Evolutionary conservation across 2,329 filamentous ascomycete genomes (phyloP).

Genomic region (Epichloe coenophiala): DNA sequence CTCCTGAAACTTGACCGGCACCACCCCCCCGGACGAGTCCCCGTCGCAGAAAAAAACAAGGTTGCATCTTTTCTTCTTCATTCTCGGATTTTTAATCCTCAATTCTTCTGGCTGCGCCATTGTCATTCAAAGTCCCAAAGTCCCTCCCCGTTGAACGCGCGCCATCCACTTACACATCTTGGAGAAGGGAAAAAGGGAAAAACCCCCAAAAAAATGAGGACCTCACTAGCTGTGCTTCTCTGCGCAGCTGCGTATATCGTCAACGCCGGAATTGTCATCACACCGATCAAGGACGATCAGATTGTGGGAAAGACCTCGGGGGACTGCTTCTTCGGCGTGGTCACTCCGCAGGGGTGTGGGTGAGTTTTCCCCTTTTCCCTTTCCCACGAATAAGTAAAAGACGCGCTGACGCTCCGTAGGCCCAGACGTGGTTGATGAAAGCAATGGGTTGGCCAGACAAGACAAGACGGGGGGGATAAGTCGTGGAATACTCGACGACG

Average conservation of each 20-base stretch:
- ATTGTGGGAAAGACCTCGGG: constrained; percentile 30
- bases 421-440: too few relatives aligned
- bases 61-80: constrained; percentile 1
- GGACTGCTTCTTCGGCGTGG: constrained; percentile 43
- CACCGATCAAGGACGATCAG: constrained; percentile 36
- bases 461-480: too few relatives aligned
- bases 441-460: too few relatives aligned
- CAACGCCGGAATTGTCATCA: constrained; percentile 41
- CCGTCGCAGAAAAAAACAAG: constrained; percentile 2
- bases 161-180: not conserved
- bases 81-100: not conserved
- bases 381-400: too few relatives aligned
- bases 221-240: constrained; percentile 18
- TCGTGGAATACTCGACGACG: too few relatives aligned
- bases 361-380: constrained; percentile 19
- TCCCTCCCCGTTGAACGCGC: not conserved
- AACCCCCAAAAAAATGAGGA: constrained; percentile 13
- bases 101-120: not conserved
- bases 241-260: constrained; percentile 32
- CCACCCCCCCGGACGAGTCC: constrained; percentile 3
- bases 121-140: not conserved
- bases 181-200: too few relatives aligned
- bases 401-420: too few relatives aligned
- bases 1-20: constrained; percentile 15
- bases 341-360: constrained; percentile 45